Base-by-base conservation (phyloP, 176 grass and related monocot species). In the Olyra latifolia region DNA sequence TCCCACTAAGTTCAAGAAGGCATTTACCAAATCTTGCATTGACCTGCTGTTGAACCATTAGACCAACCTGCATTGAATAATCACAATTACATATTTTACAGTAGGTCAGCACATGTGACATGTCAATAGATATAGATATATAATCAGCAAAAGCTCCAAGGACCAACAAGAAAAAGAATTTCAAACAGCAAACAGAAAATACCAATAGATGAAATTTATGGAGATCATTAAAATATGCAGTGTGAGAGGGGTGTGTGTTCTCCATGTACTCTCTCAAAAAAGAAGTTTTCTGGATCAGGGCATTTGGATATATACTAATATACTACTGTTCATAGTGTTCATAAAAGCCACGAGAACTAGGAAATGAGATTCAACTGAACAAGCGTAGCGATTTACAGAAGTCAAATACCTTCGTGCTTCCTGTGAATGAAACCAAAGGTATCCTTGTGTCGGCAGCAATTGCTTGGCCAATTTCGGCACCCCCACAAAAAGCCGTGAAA, bases 1-100 rank as follows among this genome's bases (percentile, higher is more conserved):
- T 99, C 73, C 96, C 96, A 16, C 96, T 99, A 84, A 99, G 92
- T 86, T 99, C 96, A 77, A 99, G 92, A 77, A 99, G 91, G 59
- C 92, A 95, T 93, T 95, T 99, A 49, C 90, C 96, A 82, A 91
- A 99, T 87, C 96, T 91, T 3, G 77, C 86, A 83, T 41, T 89
- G 20, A 91, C 96, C 61, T 89, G 89, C 55, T 93, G 90, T 66
- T 99, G 90, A 87, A 99, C 86, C 64, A 88, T 85, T 60, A 91
- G 88, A 62, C 96, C 96, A 73, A 92, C 96, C 92, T 99, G 90
- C 77, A 86, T 91, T 68, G 19, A 70, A 60, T 49, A 79, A 69
- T 19, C 16, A 72, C 30, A 29, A 48, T 80, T 39, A 69, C 10
- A 79, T 17, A 73, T 40, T 76, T 61, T 55, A 27, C 13, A 40